Conservation (phyloP, 1,139 yeast species). For the Debaryomycetaceae sp. region DNA sequence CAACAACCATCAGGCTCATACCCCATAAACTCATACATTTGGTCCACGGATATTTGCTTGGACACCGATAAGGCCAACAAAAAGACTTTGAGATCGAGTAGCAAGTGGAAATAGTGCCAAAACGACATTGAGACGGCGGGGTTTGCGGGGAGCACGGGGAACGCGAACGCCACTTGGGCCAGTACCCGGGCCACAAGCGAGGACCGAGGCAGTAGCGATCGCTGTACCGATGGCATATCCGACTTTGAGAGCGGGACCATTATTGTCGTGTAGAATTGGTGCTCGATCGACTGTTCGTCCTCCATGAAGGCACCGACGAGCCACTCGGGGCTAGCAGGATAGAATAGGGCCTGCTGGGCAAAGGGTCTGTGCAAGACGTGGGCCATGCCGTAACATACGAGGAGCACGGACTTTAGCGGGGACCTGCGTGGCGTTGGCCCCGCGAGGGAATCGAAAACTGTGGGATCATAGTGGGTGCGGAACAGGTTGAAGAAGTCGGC, state of each 20-base stretch:
- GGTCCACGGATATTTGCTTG: constrained; percentile 12
- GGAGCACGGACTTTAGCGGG: neutral
- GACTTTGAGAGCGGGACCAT: constrained; percentile 8
- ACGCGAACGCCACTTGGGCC: constrained; percentile 1
- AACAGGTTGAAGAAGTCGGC: constrained; percentile 16
- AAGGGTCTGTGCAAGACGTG: constrained; percentile 19
- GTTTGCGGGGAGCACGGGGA: constrained; percentile 1
- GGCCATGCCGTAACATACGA: constrained; percentile 16
- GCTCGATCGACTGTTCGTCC: constrained; percentile 9
- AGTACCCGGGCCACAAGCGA: neutral
- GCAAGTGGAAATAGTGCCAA: constrained; percentile 11
- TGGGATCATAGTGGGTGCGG: too few relatives aligned
- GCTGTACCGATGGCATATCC: neutral
- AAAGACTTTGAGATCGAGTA: constrained; percentile 21
- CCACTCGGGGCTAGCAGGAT: constrained; percentile 9
- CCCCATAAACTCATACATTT: constrained; percentile 18
- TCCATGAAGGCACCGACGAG: constrained; percentile 12
- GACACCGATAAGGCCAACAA: constrained; percentile 17
- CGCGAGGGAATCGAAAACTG: constrained; percentile 1
- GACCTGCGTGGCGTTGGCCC: neutral
- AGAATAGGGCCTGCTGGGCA: constrained; percentile 14
- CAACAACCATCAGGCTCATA: too few relatives aligned
- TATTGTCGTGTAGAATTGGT: constrained; percentile 8
- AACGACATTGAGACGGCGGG: constrained; percentile 6
- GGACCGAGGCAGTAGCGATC: neutral